Conservation (phyloP, 2,329 filamentous ascomycete species). For the Penicillium frequentans region DNA sequence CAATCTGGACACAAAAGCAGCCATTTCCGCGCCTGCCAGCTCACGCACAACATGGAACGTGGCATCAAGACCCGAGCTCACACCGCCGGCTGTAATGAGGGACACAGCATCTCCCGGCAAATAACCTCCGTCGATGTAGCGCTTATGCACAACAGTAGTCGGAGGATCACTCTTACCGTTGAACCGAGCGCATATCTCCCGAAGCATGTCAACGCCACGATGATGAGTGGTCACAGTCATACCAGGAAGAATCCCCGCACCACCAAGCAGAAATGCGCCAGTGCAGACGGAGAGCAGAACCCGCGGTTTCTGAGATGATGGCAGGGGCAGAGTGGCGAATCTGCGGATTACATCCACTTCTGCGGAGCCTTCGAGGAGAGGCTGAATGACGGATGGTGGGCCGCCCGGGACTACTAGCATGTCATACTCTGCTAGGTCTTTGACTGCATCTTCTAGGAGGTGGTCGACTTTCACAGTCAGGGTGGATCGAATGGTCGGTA, state of each 20-base stretch:
- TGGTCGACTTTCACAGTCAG: conserved; percentile 33
- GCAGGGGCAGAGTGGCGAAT: conserved; percentile 18
- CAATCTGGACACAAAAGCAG: conserved; percentile 70
- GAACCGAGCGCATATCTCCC: conserved; percentile 18
- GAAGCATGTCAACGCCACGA: conserved; percentile 20
- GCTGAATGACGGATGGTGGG: conserved; percentile 23
- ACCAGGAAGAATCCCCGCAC: conserved; percentile 35
- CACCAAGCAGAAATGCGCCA: conserved; percentile 39
- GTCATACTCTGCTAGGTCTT: conserved; percentile 33
- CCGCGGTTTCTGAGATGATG: conserved; percentile 24
- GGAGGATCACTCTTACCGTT: conserved; percentile 1
- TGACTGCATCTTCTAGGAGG: conserved; percentile 28
- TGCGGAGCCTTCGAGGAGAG: conserved; percentile 22
- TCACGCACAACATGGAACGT: conserved; percentile 82
- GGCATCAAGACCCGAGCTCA: conserved; percentile 79
- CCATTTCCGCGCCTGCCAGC: conserved; percentile 73
- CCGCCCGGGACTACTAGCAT: conserved; percentile 43
- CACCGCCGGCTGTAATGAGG: conserved; percentile 77
- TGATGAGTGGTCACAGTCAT: conserved; percentile 44
- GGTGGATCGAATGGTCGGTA: conserved; percentile 24
- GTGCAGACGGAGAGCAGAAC: conserved; percentile 44
- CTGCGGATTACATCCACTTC: conserved; percentile 25
- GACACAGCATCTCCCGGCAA: conserved; percentile 53
- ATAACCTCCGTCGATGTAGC: conserved; percentile 21
- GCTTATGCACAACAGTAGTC: conserved; percentile 16